Evolutionary conservation across 2,329 filamentous ascomycete species (phyloP), one percentile per base, ranked within the genome.

Genomic region (Fusarium udum): DNA sequence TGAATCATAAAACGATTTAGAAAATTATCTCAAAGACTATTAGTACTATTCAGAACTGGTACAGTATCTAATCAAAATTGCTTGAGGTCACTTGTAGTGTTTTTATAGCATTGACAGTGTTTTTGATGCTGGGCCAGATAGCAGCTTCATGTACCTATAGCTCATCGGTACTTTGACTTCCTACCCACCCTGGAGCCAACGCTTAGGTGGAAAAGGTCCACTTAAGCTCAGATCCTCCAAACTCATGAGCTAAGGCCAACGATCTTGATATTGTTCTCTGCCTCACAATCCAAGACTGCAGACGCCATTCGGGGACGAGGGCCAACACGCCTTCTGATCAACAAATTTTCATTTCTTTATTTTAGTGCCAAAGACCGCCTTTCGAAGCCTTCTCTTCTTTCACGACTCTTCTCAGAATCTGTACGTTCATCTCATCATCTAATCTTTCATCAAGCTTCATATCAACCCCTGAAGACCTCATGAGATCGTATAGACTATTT

Each of bases 181-280:
- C 32, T 34, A 28, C 20, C 28, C 46, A 70, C 67, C 49, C 60
- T 64, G 40, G 48, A 72, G 56, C 62, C 53, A 48, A n/a, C 52
- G 53, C 43, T 53, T 26, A 64, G 37, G 61, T 73, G 72, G 66
- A 57, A 48, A 48, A 63, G 68, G 34, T 40, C 46, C 64, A 22
- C 57, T 37, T 37, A 65, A 58, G 65, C 39, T 52, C 43, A 57
- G 58, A 61, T 64, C 40, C 60, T 59, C 55, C 51, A 40, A 72
- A 67, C 37, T 40, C 71, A 68, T 59, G 37, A 73, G 61, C 72
- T 67, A 46, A 63, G 72, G 48, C 73, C 70, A 72, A 52, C 70
- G 67, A 60, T 63, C 64, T 74, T 78, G 58, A 61, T 75, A 79
- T 79, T 78, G 78, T 79, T 77, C 77, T 72, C 57, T 71, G 49